Percentiles rank a stretch among this genome's conserved stretches.
phyloP scores from a whole-genome alignment of 2,329 filamentous ascomycete genomes.

The Neofusicoccum parvum region DNA sequence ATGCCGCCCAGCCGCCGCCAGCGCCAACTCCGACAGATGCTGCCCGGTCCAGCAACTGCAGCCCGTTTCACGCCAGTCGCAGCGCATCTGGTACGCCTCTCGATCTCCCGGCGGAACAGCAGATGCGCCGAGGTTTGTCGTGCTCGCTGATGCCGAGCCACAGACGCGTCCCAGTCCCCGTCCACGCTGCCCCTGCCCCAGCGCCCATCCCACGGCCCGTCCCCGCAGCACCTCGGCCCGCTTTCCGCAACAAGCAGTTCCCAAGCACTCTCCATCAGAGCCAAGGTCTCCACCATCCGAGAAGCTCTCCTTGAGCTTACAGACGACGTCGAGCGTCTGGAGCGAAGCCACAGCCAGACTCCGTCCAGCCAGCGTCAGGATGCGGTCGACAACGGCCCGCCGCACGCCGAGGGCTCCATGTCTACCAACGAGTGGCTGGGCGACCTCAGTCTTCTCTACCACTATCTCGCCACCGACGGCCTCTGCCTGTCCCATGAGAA shows the following conservation, averaged over 20 bases:
- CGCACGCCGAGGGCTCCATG: neutral
- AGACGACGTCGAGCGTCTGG: neutral
- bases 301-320: constrained; percentile 2
- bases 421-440: constrained; percentile 1
- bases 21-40: neutral
- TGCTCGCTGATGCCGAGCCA: neutral
- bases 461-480: neutral
- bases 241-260: neutral
- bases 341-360: neutral
- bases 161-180: neutral
- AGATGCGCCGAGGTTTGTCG: neutral
- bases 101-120: neutral
- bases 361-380: neutral
- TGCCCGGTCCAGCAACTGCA: neutral
- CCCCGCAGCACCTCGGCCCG: neutral
- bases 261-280: neutral
- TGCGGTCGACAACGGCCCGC: neutral
- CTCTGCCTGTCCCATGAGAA: neutral
- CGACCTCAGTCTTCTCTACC: neutral
- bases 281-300: constrained; percentile 4
- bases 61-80: neutral
- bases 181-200: neutral
- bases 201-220: neutral
- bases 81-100: neutral
- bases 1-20: neutral